phyloP scores from a whole-genome alignment of 2,329 filamentous ascomycete genomes.

The Colletotrichum acutatum region DNA sequence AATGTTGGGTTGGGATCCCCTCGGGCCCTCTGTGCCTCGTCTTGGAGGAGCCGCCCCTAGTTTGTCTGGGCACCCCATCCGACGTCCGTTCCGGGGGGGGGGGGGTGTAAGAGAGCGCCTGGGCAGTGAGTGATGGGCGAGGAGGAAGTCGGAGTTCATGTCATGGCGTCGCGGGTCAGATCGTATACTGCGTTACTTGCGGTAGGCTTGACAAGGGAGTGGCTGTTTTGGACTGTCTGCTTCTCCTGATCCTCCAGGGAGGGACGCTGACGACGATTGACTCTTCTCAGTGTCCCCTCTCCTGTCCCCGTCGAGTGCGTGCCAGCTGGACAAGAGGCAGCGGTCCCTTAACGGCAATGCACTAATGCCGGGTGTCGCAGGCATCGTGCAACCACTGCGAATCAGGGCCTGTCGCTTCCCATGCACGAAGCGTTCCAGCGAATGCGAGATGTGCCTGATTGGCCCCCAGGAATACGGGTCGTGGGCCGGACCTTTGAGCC shows the following conservation, averaged over 20 bases:
- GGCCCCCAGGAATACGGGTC: constrained; percentile 40
- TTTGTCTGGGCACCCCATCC: constrained; percentile 33
- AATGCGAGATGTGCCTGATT: constrained; percentile 48
- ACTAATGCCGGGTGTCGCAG: constrained; percentile 29
- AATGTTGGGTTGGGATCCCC: constrained; percentile 40
- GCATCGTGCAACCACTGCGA: constrained; percentile 47
- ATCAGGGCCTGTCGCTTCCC: constrained; percentile 48
- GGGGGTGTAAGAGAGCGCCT: constrained; percentile 29
- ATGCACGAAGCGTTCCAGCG: constrained; percentile 56
- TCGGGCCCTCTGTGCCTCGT: constrained; percentile 24
- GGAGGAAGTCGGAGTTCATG: constrained; percentile 23
- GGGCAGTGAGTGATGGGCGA: constrained; percentile 22
- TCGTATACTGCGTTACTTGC: constrained; percentile 29
- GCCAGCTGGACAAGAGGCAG: constrained; percentile 19
- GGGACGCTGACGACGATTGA: constrained; percentile 11
- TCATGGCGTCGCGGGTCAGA: constrained; percentile 33
- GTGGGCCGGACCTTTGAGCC: constrained; percentile 26
- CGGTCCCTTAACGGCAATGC: constrained; percentile 27
- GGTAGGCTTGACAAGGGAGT: constrained; percentile 26
- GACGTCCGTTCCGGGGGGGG: constrained; percentile 28
- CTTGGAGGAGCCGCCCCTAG: constrained; percentile 15
- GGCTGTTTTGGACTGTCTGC: constrained; percentile 12
- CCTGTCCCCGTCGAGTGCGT: constrained; percentile 8
- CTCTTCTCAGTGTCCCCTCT: not conserved
- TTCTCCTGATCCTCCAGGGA: constrained; percentile 24